Conservation (phyloP, 257 asterid species). For the Echites panduratus region DNA sequence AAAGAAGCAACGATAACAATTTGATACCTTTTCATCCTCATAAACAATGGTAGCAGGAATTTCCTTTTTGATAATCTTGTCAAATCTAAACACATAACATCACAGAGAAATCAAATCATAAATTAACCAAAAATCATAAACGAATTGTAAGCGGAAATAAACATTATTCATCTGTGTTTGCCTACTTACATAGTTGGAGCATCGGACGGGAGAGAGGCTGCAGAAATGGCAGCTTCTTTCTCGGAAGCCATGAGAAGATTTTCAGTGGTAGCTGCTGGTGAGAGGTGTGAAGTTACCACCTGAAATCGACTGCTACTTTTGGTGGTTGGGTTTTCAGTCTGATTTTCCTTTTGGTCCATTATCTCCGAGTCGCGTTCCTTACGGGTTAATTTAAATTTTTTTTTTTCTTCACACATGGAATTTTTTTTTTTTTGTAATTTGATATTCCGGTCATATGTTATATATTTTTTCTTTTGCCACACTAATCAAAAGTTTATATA, state of each 20-base stretch:
- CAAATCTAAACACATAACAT: conserved; percentile 51
- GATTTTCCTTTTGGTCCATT: conserved; percentile 12
- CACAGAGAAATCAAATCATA: not conserved
- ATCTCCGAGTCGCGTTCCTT: not conserved
- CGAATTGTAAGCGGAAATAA: not conserved
- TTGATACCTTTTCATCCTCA: conserved; percentile 79
- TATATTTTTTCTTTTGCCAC: no score
- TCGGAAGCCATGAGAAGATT: conserved; percentile 73
- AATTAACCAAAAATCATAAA: conserved; percentile 12
- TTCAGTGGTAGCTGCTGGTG: conserved; percentile 19
- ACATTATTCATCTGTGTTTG: no score
- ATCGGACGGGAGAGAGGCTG: conserved; percentile 50
- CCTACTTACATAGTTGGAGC: conserved; percentile 59
- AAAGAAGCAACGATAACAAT: not conserved
- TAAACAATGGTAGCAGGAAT: conserved; percentile 70
- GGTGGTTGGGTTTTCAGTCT: not conserved
- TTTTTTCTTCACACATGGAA: no score
- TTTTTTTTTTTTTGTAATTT: no score
- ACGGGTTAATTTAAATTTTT: no score
- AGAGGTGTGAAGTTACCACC: conserved; percentile 39
- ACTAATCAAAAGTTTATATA: no score
- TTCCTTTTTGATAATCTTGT: conserved; percentile 81
- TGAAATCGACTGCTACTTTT: conserved; percentile 30
- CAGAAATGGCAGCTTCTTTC: conserved; percentile 80
- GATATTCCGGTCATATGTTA: no score